Evolutionary conservation across 345 rosid species (phyloP).

Genomic region (Raphanus raphanistrum): DNA sequence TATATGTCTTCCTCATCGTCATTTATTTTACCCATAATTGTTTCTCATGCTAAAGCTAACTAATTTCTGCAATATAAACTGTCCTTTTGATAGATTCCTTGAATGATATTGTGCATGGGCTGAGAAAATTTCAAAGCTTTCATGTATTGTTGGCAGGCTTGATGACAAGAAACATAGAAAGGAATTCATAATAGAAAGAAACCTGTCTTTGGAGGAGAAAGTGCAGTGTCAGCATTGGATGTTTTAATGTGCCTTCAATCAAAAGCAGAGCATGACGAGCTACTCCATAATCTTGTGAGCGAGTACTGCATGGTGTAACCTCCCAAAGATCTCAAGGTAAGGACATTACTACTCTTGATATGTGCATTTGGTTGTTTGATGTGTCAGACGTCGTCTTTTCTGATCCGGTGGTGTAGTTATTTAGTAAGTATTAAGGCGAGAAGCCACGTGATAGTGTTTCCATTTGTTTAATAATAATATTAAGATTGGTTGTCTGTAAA

Average conservation of each 20-base stretch:
- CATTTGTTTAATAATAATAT: too few species aligned
- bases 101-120: too few species aligned
- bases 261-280: constrained; percentile 84
- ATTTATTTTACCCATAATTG: too few species aligned
- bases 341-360: not conserved
- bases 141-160: too few species aligned
- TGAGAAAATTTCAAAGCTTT: too few species aligned
- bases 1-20: too few species aligned
- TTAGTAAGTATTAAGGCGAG: not conserved
- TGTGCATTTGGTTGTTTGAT: constrained; percentile 22
- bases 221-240: constrained; percentile 42
- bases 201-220: not conserved
- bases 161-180: not conserved
- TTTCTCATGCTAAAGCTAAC: too few species aligned
- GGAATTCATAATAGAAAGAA: not conserved
- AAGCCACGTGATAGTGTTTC: not conserved
- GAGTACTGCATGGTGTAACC: constrained; percentile 76
- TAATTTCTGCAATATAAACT: too few species aligned
- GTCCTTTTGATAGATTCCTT: too few species aligned
- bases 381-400: constrained; percentile 1
- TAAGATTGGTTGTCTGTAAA: not conserved
- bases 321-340: constrained; percentile 78
- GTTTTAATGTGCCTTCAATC: constrained; percentile 89
- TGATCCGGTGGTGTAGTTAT: not conserved
- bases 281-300: constrained; percentile 62